Conservation (phyloP, 225 moss, liverwort and hornwort species). For the Sphagnum tenellum region DNA sequence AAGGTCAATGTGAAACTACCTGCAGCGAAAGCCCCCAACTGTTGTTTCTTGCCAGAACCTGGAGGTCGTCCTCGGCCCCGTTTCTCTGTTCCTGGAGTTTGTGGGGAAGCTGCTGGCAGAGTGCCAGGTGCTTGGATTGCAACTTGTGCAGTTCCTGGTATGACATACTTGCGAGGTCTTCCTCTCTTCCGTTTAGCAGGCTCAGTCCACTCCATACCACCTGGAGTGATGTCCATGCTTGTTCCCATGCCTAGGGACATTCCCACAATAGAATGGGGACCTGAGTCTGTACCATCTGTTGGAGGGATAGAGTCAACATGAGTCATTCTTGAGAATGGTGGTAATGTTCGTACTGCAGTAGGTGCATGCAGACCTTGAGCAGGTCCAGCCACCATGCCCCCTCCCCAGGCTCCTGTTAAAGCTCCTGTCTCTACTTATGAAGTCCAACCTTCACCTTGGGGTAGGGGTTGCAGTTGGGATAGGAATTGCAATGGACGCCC, state of each 20-base stretch:
- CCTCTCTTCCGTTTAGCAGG: conserved; percentile 58
- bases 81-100: conserved; percentile 34
- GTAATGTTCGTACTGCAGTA: conserved; percentile 25
- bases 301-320: background rate
- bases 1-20: too few species aligned
- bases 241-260: conserved; percentile 8
- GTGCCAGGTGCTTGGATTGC: conserved; percentile 24
- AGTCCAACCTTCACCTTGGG: conserved; percentile 3
- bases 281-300: background rate
- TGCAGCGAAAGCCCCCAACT: conserved; percentile 13
- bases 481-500: too few species aligned
- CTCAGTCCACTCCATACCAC: conserved; percentile 10
- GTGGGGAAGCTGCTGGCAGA: conserved; percentile 15
- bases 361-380: conserved; percentile 28
- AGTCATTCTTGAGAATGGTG: conserved; percentile 17
- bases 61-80: conserved; percentile 58
- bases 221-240: conserved; percentile 22
- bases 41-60: conserved; percentile 60
- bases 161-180: conserved; percentile 48
- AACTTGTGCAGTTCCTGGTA: conserved; percentile 20
- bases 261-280: conserved; percentile 8
- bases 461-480: too few species aligned
- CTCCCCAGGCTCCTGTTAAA: background rate
- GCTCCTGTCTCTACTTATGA: conserved; percentile 12
- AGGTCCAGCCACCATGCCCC: conserved; percentile 5